Evolutionary conservation across 169 alveolate genomes (phyloP).

Genomic region (Cryptosporidium xiaoi): DNA sequence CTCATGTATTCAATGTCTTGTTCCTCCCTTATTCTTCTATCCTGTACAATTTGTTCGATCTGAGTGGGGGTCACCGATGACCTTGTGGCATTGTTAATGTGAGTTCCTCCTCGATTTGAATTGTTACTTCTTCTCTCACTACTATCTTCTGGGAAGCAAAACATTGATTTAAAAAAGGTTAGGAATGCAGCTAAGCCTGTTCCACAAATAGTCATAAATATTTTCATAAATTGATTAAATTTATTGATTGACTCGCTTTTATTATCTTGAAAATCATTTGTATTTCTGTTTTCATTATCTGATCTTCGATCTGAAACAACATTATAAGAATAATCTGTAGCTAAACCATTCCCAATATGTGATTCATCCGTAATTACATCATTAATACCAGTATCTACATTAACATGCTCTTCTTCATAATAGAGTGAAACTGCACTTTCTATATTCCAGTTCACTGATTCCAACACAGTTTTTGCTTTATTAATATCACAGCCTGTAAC

Average conservation of each 20-base stretch:
- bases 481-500: slow-evolving; percentile 32
- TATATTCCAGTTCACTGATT: slow-evolving; percentile 60
- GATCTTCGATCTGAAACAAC: neutral
- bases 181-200: slow-evolving; percentile 10
- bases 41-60: slow-evolving; percentile 36
- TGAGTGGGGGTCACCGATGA: neutral
- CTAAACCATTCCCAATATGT: neutral
- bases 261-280: neutral
- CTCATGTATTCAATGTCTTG: slow-evolving; percentile 58
- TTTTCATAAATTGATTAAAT: neutral
- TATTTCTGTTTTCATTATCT: neutral
- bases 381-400: neutral
- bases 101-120: too few species aligned
- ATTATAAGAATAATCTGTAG: neutral
- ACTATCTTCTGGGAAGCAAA: slow-evolving; percentile 31
- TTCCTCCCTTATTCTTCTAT: slow-evolving; percentile 42
- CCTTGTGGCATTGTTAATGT: neutral
- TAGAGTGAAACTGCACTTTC: slow-evolving; percentile 46
- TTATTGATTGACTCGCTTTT: neutral
- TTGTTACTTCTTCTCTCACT: neutral
- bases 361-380: neutral
- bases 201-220: slow-evolving; percentile 35
- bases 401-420: slow-evolving; percentile 36
- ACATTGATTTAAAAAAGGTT: slow-evolving; percentile 36
- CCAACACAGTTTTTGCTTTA: slow-evolving; percentile 33